A percentile compares a stretch with the other conserved stretches of the same genome.
phyloP scores from a whole-genome alignment of 1,284 basidiomycete species.

The Pascua sp. region DNA sequence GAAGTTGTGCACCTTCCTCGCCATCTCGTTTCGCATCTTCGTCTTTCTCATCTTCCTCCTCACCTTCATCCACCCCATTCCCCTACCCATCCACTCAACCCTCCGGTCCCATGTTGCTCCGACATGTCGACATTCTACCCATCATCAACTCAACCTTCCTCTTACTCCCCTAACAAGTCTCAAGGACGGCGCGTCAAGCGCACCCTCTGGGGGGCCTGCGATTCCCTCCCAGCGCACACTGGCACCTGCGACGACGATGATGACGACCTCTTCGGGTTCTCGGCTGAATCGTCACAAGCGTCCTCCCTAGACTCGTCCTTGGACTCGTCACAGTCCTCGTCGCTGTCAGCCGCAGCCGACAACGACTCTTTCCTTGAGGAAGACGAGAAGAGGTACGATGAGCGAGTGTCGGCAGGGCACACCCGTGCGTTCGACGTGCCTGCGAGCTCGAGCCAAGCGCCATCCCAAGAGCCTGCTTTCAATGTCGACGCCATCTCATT shows the following conservation, averaged over 20 bases:
- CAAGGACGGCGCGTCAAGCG: not conserved
- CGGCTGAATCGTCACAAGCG: not conserved
- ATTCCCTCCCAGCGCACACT: not conserved
- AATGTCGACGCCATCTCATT: slow-evolving; percentile 2
- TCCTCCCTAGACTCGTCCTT: too few relatives aligned
- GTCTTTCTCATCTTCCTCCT: not conserved
- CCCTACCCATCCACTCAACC: too few relatives aligned
- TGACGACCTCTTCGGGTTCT: slow-evolving; percentile 1
- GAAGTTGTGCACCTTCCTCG: not conserved
- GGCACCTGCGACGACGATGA: not conserved
- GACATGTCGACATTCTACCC: not conserved
- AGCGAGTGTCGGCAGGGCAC: not conserved
- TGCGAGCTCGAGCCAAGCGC: not conserved
- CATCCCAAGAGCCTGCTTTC: not conserved
- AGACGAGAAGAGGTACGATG: too few relatives aligned
- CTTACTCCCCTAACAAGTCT: not conserved
- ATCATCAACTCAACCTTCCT: not conserved
- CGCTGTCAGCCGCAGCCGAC: too few relatives aligned
- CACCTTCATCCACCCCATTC: too few relatives aligned
- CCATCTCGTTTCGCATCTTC: not conserved
- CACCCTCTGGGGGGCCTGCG: not conserved
- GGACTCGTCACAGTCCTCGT: too few relatives aligned
- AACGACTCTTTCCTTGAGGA: too few relatives aligned
- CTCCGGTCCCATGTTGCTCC: too few relatives aligned
- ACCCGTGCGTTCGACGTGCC: not conserved